Conservation (phyloP, 2,329 filamentous ascomycete species). For the Colletotrichum liriopes region DNA sequence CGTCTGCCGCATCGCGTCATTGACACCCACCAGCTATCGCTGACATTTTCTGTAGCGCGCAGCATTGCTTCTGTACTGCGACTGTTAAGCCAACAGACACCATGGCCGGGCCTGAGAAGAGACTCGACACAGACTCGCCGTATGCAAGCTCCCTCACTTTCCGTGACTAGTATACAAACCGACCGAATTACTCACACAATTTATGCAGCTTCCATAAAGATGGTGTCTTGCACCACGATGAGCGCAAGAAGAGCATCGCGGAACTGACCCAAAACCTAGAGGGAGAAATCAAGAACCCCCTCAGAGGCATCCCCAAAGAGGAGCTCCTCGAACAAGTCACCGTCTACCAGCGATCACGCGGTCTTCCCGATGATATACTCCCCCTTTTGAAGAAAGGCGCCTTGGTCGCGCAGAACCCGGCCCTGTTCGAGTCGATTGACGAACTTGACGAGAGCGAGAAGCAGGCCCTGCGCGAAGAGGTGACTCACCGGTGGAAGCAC, state of each 20-base stretch:
- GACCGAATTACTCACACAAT: neutral
- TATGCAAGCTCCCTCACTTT: neutral
- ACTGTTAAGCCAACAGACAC: neutral
- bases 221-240: conserved; percentile 1
- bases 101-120: conserved; percentile 22
- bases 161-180: neutral
- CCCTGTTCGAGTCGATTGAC: conserved; percentile 62
- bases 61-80: neutral
- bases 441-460: conserved; percentile 63
- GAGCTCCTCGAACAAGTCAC: conserved; percentile 69
- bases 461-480: conserved; percentile 58
- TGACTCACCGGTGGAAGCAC: conserved; percentile 65
- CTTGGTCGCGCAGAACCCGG: conserved; percentile 68
- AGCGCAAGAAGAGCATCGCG: conserved; percentile 29
- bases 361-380: conserved; percentile 61
- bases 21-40: too few relatives aligned
- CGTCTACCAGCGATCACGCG: conserved; percentile 65
- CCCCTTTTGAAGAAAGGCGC: conserved; percentile 64
- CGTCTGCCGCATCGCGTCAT: conserved; percentile 3
- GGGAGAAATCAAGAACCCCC: conserved; percentile 60
- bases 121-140: conserved; percentile 7
- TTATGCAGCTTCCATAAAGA: conserved; percentile 2
- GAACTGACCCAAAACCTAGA: conserved; percentile 39
- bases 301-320: conserved; percentile 67
- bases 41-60: neutral